phyloP scores from a whole-genome alignment of 2,329 filamentous ascomycete species.

The Tolypocladium pustulatum region DNA sequence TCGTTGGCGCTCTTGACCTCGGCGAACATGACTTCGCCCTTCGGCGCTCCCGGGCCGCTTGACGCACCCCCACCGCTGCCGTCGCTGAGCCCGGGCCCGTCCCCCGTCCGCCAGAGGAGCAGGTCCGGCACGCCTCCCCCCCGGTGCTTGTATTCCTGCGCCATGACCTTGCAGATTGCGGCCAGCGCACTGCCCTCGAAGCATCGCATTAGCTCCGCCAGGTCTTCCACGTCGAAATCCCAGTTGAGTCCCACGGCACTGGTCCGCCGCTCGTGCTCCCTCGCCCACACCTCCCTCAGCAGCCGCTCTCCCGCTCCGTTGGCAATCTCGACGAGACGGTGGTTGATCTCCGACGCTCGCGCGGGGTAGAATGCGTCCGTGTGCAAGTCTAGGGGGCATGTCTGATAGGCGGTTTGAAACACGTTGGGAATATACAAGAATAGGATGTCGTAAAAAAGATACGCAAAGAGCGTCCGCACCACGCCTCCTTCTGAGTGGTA shows the following conservation, averaged over 20 bases:
- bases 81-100: neutral
- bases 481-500: conserved; percentile 91
- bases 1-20: conserved; percentile 84
- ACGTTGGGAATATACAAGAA: conserved; percentile 94
- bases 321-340: conserved; percentile 72
- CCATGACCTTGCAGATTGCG: conserved; percentile 83
- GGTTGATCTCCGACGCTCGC: conserved; percentile 82
- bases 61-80: neutral
- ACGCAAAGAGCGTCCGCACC: conserved; percentile 79
- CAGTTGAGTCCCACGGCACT: conserved; percentile 90
- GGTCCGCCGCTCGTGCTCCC: conserved; percentile 59
- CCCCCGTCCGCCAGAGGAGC: conserved; percentile 62
- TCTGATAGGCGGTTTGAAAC: conserved; percentile 93
- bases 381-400: conserved; percentile 82
- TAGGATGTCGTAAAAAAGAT: conserved; percentile 86
- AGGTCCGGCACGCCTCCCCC: conserved; percentile 87
- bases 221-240: conserved; percentile 70
- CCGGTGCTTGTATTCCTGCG: conserved; percentile 82
- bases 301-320: conserved; percentile 67
- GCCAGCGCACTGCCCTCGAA: conserved; percentile 75
- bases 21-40: conserved; percentile 60
- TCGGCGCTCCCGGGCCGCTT: conserved; percentile 22
- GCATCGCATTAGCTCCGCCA: conserved; percentile 67
- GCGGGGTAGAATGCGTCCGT: conserved; percentile 86
- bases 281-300: conserved; percentile 56